phyloP scores from a whole-genome alignment of 2,329 filamentous ascomycete species.

The Diaporthe humulicola region DNA sequence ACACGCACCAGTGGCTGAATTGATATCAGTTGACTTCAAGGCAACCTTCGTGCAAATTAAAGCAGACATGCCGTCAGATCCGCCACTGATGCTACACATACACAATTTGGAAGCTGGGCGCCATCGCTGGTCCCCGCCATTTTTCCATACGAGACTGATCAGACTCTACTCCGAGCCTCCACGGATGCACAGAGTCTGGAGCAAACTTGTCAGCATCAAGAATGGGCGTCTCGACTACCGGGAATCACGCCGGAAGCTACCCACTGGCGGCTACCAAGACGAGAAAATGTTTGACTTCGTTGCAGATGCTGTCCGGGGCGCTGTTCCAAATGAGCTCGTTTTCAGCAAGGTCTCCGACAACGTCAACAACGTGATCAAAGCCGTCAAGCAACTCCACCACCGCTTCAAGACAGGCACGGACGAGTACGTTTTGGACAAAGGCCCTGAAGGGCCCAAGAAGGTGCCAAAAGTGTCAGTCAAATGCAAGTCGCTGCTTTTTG shows the following conservation, averaged over 20 bases:
- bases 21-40: constrained; percentile 86
- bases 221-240: constrained; percentile 84
- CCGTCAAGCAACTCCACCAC: constrained; percentile 90
- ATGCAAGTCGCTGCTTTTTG: constrained; percentile 86
- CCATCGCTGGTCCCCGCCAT: constrained; percentile 90
- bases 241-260: constrained; percentile 78
- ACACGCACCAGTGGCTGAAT: constrained; percentile 64
- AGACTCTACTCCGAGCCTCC: constrained; percentile 92
- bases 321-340: constrained; percentile 91
- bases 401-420: constrained; percentile 89
- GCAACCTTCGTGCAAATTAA: constrained; percentile 88
- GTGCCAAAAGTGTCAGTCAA: constrained; percentile 89
- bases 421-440: constrained; percentile 89
- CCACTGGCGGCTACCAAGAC: constrained; percentile 69
- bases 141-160: constrained; percentile 80
- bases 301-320: constrained; percentile 87
- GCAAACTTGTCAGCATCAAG: constrained; percentile 86
- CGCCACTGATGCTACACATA: constrained; percentile 90
- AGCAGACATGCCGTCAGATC: constrained; percentile 88
- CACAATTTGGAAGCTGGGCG: constrained; percentile 86
- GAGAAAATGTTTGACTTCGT: constrained; percentile 88
- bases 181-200: constrained; percentile 86
- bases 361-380: constrained; percentile 87
- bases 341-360: constrained; percentile 96
- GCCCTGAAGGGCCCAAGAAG: constrained; percentile 85